These are phyloP conservation scores for Telfairia occidentalis DNA, from an alignment of 331 rosid genomes.

Conservation along the genomic window DNA sequence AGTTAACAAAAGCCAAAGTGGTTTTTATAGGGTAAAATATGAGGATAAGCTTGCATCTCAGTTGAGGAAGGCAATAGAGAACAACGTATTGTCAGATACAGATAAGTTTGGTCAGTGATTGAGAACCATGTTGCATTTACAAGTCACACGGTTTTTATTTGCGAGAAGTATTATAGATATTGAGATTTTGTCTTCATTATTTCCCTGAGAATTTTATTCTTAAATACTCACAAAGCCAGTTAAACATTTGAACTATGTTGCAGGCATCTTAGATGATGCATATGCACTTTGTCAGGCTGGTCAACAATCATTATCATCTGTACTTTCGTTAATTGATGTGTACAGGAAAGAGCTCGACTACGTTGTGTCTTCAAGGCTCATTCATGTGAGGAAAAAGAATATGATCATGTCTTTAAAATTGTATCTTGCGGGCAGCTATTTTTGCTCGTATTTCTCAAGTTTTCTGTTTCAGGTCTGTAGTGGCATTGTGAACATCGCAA, in stretches of 20 bases:
- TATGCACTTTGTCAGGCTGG: conserved; percentile 64
- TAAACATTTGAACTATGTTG: conserved; percentile 9
- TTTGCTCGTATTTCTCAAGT: neutral
- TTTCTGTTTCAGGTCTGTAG: conserved; percentile 31
- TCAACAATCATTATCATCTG: conserved; percentile 36
- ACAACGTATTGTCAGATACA: conserved; percentile 39
- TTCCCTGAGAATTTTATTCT: neutral
- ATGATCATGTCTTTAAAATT: conserved; percentile 7
- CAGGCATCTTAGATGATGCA: conserved; percentile 69
- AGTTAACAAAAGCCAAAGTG: conserved; percentile 58
- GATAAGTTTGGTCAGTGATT: conserved; percentile 42
- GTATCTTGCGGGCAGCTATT: conserved; percentile 4
- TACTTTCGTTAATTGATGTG: conserved; percentile 59
- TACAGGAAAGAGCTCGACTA: conserved; percentile 54
- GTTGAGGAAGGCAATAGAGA: conserved; percentile 50
- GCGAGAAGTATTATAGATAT: neutral
- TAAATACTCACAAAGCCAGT: neutral
- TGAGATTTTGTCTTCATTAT: neutral
- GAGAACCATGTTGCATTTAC: neutral
- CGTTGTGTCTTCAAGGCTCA: conserved; percentile 47
- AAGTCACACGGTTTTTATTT: neutral
- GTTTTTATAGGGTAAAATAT: conserved; percentile 71
- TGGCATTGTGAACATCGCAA: conserved; percentile 27
- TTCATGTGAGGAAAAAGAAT: conserved; percentile 27
- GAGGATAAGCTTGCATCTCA: conserved; percentile 53